phyloP scores from a whole-genome alignment of 2,329 filamentous ascomycete species.

The Sclerotinia subarctica region DNA sequence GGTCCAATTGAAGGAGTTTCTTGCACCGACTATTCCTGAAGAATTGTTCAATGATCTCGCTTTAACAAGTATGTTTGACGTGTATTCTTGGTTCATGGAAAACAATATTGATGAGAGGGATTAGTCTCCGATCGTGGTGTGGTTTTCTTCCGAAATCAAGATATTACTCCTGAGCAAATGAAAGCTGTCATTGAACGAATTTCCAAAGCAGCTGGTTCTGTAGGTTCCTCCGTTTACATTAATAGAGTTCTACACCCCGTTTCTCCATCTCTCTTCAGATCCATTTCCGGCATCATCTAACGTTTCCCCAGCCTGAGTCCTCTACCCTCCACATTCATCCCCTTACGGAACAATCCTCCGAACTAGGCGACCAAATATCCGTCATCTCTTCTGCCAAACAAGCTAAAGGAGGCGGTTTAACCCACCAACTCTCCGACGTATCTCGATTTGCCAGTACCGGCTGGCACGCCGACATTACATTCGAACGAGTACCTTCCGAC shows the following conservation, averaged over 20 bases:
- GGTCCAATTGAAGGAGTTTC: slow-evolving; percentile 56
- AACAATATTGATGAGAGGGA: slow-evolving; percentile 27
- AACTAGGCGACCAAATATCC: slow-evolving; percentile 54
- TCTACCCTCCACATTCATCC: slow-evolving; percentile 57
- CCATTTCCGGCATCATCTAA: neutral
- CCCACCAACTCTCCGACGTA: slow-evolving; percentile 50
- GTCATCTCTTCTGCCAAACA: slow-evolving; percentile 51
- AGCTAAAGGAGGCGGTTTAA: slow-evolving; percentile 38
- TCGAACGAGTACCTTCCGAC: slow-evolving; percentile 52
- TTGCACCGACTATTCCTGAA: slow-evolving; percentile 37
- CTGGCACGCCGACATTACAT: slow-evolving; percentile 55
- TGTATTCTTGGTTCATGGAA: neutral
- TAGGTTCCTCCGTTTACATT: slow-evolving; percentile 1
- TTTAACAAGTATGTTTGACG: slow-evolving; percentile 39
- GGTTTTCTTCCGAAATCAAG: slow-evolving; percentile 53
- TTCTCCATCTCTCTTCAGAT: neutral
- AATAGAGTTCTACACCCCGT: neutral
- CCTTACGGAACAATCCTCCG: slow-evolving; percentile 48
- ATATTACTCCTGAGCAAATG: slow-evolving; percentile 45
- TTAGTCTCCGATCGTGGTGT: slow-evolving; percentile 60
- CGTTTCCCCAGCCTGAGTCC: slow-evolving; percentile 27
- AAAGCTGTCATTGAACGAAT: slow-evolving; percentile 42
- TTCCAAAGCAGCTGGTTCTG: slow-evolving; percentile 11
- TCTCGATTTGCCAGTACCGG: slow-evolving; percentile 48
- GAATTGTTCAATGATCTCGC: slow-evolving; percentile 55